Conservation (phyloP, 441 rosid species). For the Cnidoscolus chayamansa region DNA sequence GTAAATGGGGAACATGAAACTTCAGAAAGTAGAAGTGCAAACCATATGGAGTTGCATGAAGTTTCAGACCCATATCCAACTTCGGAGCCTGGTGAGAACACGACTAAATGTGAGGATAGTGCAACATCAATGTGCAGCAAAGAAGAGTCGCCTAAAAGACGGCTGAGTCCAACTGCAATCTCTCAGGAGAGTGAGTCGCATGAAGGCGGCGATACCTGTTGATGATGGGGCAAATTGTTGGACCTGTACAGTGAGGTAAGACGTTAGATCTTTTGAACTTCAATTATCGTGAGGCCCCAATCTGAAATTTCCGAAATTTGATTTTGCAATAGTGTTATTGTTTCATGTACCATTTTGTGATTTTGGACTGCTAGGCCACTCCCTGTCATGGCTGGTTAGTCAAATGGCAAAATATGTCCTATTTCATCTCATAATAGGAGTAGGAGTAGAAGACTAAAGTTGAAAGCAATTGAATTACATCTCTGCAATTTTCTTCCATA, state of each 20-base stretch:
- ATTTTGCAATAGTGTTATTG: conserved; percentile 23
- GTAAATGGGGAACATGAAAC: conserved; percentile 40
- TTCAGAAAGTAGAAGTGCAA: conserved; percentile 31
- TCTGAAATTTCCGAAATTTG: conserved; percentile 29
- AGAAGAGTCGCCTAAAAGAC: conserved; percentile 32
- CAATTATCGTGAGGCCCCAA: conserved; percentile 24
- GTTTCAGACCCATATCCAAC: conserved; percentile 22
- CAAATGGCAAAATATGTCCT: conserved; percentile 29
- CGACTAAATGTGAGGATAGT: conserved; percentile 13
- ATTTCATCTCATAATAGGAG: conserved; percentile 14
- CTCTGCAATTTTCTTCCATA: background rate
- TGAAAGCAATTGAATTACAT: conserved; percentile 3
- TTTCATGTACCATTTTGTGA: conserved; percentile 30
- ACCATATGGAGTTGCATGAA: conserved; percentile 26
- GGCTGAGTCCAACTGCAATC: conserved; percentile 21
- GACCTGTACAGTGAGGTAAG: conserved; percentile 70
- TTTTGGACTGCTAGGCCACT: conserved; percentile 26
- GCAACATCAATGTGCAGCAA: conserved; percentile 20
- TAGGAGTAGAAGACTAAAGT: conserved; percentile 17
- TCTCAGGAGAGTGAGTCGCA: conserved; percentile 33
- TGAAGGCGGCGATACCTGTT: conserved; percentile 25
- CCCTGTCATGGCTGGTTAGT: conserved; percentile 25
- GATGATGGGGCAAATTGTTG: conserved; percentile 30
- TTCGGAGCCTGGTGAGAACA: conserved; percentile 8
- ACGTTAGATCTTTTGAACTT: conserved; percentile 27